phyloP scores from a whole-genome alignment of 257 asterid species.

The Apocynum venetum region DNA sequence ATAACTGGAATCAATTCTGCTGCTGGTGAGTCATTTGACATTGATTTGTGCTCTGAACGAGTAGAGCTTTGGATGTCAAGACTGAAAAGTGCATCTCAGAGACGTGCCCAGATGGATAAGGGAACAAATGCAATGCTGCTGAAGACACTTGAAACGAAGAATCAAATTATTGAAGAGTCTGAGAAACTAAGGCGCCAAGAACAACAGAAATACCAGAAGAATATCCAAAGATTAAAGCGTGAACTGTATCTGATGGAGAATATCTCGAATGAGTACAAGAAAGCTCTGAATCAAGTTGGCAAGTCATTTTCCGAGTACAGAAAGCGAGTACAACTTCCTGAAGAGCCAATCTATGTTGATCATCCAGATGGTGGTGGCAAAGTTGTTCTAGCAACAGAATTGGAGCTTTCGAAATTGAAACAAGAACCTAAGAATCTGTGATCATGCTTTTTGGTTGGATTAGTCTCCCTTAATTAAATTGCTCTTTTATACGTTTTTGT shows the following conservation, averaged over 20 bases:
- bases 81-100: neutral
- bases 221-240: neutral
- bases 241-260: slow-evolving; percentile 1
- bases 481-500: no score
- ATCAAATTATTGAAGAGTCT: neutral
- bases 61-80: slow-evolving; percentile 8
- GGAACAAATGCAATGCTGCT: neutral
- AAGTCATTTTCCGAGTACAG: slow-evolving; percentile 4
- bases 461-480: neutral
- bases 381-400: neutral
- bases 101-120: neutral
- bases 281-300: slow-evolving; percentile 2
- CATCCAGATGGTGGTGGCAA: slow-evolving; percentile 17
- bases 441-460: neutral
- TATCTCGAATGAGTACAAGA: neutral
- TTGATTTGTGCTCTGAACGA: slow-evolving; percentile 8
- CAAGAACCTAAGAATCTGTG: neutral
- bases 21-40: neutral
- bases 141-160: slow-evolving; percentile 6
- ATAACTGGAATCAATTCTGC: neutral
- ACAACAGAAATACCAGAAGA: neutral
- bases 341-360: slow-evolving; percentile 10
- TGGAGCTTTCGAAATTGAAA: neutral
- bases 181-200: neutral
- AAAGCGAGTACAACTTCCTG: slow-evolving; percentile 2